Percentiles rank a stretch among this genome's conserved stretches.
These are phyloP conservation scores for Penicillium sp. DNA, from an alignment of 2,329 filamentous ascomycete species.

Conservation along the genomic window DNA sequence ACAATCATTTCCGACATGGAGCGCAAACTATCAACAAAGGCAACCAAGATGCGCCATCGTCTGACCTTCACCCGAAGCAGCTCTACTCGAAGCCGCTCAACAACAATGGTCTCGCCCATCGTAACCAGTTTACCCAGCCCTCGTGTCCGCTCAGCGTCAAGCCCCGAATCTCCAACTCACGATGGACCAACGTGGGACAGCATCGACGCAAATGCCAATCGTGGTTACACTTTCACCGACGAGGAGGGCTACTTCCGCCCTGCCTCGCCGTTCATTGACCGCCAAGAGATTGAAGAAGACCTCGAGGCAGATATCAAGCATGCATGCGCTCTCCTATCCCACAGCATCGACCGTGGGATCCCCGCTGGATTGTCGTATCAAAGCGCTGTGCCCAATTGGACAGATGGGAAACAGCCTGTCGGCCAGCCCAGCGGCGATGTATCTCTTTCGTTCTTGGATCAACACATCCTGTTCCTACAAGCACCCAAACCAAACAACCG, in stretches of 20 bases:
- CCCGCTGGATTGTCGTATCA: constrained; percentile 16
- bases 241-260: constrained; percentile 34
- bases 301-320: constrained; percentile 38
- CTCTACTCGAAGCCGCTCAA: constrained; percentile 10
- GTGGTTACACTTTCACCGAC: constrained; percentile 38
- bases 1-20: constrained; percentile 14
- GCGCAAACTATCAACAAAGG: constrained; percentile 23
- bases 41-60: constrained; percentile 22
- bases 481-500: constrained; percentile 2
- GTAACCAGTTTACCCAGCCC: constrained; percentile 4
- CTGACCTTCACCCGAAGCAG: constrained; percentile 16
- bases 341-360: constrained; percentile 30
- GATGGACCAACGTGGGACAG: constrained; percentile 2
- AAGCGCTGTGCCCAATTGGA: not conserved
- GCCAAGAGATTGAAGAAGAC: constrained; percentile 34
- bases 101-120: constrained; percentile 7
- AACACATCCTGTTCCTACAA: constrained; percentile 6
- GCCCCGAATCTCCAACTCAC: constrained; percentile 11
- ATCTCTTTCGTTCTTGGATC: constrained; percentile 1
- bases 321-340: constrained; percentile 35
- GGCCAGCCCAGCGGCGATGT: not conserved
- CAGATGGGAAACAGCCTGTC: not conserved
- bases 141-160: constrained; percentile 22
- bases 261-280: constrained; percentile 34
- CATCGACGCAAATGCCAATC: constrained; percentile 19